phyloP scores from a whole-genome alignment of 805 yeast species.

The Yarrowia divulgata region DNA sequence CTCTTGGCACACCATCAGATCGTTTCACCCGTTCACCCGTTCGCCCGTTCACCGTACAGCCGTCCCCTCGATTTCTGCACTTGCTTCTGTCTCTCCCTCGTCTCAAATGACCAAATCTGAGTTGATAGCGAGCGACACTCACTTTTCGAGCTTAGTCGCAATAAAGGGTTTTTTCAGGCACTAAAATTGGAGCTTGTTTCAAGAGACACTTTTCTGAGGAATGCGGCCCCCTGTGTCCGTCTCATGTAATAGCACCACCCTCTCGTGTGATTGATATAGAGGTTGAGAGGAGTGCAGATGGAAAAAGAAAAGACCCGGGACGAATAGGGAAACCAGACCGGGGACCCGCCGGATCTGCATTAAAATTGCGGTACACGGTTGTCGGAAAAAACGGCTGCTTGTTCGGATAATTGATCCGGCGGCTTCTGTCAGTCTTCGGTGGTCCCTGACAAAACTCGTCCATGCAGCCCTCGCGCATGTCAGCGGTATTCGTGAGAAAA shows the following conservation, averaged over 20 bases:
- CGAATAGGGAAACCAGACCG: background rate
- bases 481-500: background rate
- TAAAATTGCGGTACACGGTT: background rate
- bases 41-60: too few species aligned
- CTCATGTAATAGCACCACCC: too few species aligned
- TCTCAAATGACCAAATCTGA: conserved; percentile 10
- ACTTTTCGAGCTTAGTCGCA: conserved; percentile 6
- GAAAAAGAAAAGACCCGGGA: background rate
- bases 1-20: too few species aligned
- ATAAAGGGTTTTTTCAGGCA: background rate
- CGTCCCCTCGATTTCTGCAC: background rate
- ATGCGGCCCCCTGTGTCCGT: background rate
- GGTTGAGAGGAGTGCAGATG: background rate
- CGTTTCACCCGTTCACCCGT: too few species aligned
- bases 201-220: background rate
- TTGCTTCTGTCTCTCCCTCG: background rate
- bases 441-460: background rate
- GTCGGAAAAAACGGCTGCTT: background rate
- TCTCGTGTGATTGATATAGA: background rate
- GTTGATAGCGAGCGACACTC: background rate
- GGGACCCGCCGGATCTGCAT: background rate
- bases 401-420: conserved; percentile 19
- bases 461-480: background rate
- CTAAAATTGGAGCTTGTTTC: conserved; percentile 12
- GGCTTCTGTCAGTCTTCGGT: too few species aligned